These are phyloP conservation scores for Candida maltosa DNA, from an alignment of 805 yeast genomes.

Conservation along the genomic window DNA sequence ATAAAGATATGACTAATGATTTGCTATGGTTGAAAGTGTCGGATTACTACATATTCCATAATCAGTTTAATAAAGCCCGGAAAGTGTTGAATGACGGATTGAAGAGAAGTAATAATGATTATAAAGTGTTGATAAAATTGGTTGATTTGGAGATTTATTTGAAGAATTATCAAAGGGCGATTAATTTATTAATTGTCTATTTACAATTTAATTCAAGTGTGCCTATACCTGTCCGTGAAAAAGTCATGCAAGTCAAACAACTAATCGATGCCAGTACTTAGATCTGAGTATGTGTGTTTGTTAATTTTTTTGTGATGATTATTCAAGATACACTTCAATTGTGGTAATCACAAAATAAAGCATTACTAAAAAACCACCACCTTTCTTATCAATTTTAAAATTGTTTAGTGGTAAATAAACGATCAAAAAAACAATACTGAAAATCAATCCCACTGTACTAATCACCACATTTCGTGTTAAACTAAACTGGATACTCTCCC, in stretches of 20 bases:
- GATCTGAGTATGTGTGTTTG: too few species aligned
- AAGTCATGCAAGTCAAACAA: conserved; percentile 42
- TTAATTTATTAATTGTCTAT: conserved; percentile 27
- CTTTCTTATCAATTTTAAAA: conserved; percentile 30
- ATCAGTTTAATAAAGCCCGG: conserved; percentile 33
- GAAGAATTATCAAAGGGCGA: conserved; percentile 36
- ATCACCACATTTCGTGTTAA: conserved; percentile 20
- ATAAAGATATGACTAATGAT: conserved; percentile 42
- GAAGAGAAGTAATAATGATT: conserved; percentile 20
- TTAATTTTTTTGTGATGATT: too few species aligned
- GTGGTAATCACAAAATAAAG: conserved; percentile 20
- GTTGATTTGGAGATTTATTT: conserved; percentile 42
- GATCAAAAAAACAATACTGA: conserved; percentile 18
- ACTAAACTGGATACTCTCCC: conserved; percentile 13
- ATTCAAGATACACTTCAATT: conserved; percentile 14
- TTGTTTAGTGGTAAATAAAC: conserved; percentile 26
- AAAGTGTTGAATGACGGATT: conserved; percentile 36
- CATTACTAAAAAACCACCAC: conserved; percentile 22
- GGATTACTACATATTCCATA: conserved; percentile 33
- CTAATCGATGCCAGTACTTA: conserved; percentile 22
- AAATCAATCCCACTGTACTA: conserved; percentile 24
- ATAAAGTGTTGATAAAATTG: conserved; percentile 35
- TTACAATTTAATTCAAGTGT: conserved; percentile 17
- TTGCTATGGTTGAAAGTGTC: conserved; percentile 50
- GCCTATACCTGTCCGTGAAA: conserved; percentile 36